These are phyloP conservation scores for Saprolegnia diclina DNA, from an alignment of 352 stramenopile genomes.

Conservation along the genomic window DNA sequence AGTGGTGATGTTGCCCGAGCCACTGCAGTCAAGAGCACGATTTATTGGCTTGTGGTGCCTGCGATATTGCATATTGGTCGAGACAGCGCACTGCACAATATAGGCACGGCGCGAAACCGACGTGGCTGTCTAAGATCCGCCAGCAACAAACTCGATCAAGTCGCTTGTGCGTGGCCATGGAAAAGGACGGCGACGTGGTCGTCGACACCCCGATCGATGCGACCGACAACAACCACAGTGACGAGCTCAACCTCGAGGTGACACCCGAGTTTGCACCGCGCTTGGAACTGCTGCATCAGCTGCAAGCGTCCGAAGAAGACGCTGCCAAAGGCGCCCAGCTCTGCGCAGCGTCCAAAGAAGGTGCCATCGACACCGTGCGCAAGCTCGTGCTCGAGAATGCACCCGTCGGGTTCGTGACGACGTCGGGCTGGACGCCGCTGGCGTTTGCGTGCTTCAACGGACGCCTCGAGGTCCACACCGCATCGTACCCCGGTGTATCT, in stretches of 20 bases:
- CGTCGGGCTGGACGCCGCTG: constrained; percentile 66
- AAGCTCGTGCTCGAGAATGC: constrained; percentile 43
- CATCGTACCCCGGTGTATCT: background rate
- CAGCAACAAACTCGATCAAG: background rate
- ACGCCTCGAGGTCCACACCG: constrained; percentile 42
- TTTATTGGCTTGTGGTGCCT: too few species aligned
- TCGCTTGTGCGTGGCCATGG: background rate
- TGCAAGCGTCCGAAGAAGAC: constrained; percentile 45
- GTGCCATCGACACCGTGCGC: constrained; percentile 36
- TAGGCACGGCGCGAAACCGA: background rate
- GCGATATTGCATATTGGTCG: too few species aligned
- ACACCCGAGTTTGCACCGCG: constrained; percentile 43
- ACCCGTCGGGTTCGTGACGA: constrained; percentile 63
- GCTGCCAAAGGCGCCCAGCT: constrained; percentile 50
- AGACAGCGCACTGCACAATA: background rate
- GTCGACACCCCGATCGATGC: background rate
- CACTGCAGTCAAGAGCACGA: too few species aligned
- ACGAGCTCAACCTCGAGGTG: constrained; percentile 27
- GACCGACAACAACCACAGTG: constrained; percentile 13
- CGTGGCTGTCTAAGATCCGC: background rate
- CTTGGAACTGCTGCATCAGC: constrained; percentile 50
- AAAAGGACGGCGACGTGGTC: constrained; percentile 12
- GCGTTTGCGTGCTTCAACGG: constrained; percentile 59
- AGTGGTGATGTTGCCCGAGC: too few species aligned
- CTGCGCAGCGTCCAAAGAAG: constrained; percentile 57